Percentiles rank a stretch among this genome's conserved stretches.
These are phyloP conservation scores for Phytopythium kandeliae DNA, from an alignment of 352 stramenopile genomes.

Conservation along the genomic window DNA sequence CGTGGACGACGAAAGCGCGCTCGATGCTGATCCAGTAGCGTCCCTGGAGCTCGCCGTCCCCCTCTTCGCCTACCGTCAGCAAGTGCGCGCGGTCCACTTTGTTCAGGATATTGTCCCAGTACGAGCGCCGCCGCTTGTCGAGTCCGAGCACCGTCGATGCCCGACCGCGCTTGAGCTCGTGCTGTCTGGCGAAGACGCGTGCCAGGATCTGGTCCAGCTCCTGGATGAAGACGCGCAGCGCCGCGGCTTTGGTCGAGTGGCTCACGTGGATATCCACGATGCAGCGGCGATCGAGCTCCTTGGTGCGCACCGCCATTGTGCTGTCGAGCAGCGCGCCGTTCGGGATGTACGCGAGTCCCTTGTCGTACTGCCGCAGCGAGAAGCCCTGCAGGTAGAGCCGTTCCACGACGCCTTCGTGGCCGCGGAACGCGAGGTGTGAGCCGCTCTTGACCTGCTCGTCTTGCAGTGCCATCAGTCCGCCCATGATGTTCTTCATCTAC, in stretches of 20 bases:
- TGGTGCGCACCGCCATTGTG: constrained; percentile 62
- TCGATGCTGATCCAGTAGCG: constrained; percentile 74
- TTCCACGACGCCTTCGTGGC: constrained; percentile 78
- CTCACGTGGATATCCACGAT: constrained; percentile 54
- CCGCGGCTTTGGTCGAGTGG: constrained; percentile 36
- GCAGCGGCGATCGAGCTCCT: constrained; percentile 48
- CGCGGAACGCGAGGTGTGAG: constrained; percentile 62
- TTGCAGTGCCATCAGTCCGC: constrained; percentile 69
- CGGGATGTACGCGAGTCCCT: constrained; percentile 73
- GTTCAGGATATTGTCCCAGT: constrained; percentile 38
- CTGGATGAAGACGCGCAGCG: constrained; percentile 68
- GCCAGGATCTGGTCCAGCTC: constrained; percentile 53
- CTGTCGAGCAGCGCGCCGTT: constrained; percentile 78
- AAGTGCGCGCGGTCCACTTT: constrained; percentile 35
- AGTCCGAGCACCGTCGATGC: constrained; percentile 35
- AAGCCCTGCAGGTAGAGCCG: constrained; percentile 79
- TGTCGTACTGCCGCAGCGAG: constrained; percentile 76
- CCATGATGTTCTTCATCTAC: constrained; percentile 85
- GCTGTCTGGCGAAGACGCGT: constrained; percentile 26
- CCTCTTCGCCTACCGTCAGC: constrained; percentile 12
- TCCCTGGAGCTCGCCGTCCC: constrained; percentile 19
- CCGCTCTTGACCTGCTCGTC: constrained; percentile 83
- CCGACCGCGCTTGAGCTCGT: constrained; percentile 22
- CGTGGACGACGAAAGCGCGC: constrained; percentile 57
- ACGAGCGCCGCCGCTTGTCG: constrained; percentile 25